Base-by-base conservation (phyloP, 2,329 filamentous ascomycete species). In the Botrytis tulipae region DNA sequence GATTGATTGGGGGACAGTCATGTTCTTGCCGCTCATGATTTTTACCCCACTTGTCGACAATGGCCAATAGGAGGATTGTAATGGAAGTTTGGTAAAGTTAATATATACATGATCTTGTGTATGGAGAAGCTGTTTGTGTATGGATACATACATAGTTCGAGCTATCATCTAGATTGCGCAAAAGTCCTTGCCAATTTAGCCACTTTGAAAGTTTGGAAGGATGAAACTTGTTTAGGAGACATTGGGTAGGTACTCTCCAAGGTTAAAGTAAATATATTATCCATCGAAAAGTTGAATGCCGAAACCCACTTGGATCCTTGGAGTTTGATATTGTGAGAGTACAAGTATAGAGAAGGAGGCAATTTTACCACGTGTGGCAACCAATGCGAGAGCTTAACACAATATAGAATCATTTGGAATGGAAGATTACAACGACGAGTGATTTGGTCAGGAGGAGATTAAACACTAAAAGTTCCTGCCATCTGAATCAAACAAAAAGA, bases 1-100 rank as follows among this genome's bases (percentile, higher is more conserved):
- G 32, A 72, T 40, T 42, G 37, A 42, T 66, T 65, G 59, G 66
- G 32, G n/a, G 40, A 29, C 51, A 42, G 67, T 70, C 42, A 40
- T 40, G 29, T 42, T 62, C 42, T 71, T 66, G 61, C 60, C 70
- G 60, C 60, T 60, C 60, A 29, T 57, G 29, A 42, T 46, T 42
- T 66, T 4, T 67, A 54, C 70, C 70, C 60, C 70, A 48, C 60
- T 54, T 57, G 18, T 42, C 46, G 35, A n/a, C 22, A 22, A 51
- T 42, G 29, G n/a, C 69, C 59, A 65, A 71, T 71, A 25, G n/a
- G 69, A 71, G 14, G 32, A 10, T 12, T 18, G 22, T n/a, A 22
- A 65, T 40, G 22, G 12, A 69, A 25, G 18, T 65, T 51, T 51
- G 69, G 42, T 32, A 65, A 44, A n/a, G 37, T 32, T 18, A 62